Conservation (phyloP, 2,329 filamentous ascomycete genomes). For the Fusarium dlaminii region DNA sequence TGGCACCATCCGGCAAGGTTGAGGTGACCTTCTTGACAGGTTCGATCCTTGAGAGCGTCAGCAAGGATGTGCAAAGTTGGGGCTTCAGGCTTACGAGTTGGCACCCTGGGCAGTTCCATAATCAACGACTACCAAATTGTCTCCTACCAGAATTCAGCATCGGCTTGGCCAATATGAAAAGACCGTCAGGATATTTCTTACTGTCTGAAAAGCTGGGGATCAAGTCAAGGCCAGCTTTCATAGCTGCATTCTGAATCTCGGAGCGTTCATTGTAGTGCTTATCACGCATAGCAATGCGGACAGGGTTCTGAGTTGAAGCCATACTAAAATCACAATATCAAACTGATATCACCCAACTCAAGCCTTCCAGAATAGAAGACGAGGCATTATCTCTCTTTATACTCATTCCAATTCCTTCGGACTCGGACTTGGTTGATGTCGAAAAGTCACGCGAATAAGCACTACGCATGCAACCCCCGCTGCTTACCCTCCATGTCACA, state of each 20-base stretch:
- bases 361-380: rapidly evolving
- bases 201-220: neutral
- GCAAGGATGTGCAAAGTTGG: rapidly evolving
- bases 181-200: rapidly evolving
- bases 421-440: neutral
- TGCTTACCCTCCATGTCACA: neutral
- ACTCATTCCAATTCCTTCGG: neutral
- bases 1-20: neutral
- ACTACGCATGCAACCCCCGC: neutral
- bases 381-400: neutral
- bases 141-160: neutral
- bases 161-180: rapidly evolving
- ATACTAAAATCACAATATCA: neutral
- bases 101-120: conserved; percentile 6
- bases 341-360: rapidly evolving
- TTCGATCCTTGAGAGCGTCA: neutral
- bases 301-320: neutral
- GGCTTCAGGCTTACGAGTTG: neutral
- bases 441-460: neutral
- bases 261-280: conserved; percentile 12
- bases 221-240: neutral
- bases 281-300: conserved; percentile 11
- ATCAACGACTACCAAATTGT: neutral
- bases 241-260: neutral
- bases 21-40: neutral